Conservation (phyloP, 495 filamentous ascomycete species). For the Trichodelitschia bisporula region DNA sequence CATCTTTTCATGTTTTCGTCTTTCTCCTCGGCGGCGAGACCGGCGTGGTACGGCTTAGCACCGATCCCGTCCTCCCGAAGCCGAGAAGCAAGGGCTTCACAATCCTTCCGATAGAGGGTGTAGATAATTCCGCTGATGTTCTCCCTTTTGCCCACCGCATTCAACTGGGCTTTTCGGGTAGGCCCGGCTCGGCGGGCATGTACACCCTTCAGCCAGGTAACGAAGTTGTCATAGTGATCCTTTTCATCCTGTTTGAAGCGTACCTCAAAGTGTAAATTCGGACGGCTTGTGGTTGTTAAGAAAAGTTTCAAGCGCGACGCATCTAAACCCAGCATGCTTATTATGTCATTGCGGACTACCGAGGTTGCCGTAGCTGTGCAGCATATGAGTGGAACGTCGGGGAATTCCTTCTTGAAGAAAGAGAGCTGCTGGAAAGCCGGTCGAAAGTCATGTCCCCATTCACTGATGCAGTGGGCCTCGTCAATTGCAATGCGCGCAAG, state of each 20-base stretch:
- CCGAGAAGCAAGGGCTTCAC: conserved; percentile 44
- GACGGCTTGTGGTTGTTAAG: conserved; percentile 51
- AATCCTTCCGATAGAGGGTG: conserved; percentile 51
- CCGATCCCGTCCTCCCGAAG: conserved; percentile 36
- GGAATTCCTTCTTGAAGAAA: conserved; percentile 63
- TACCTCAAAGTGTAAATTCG: conserved; percentile 82
- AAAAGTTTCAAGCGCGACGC: conserved; percentile 38
- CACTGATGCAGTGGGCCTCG: conserved; percentile 89
- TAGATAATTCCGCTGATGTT: conserved; percentile 57
- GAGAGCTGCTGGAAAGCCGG: conserved; percentile 69
- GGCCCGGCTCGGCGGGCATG: conserved; percentile 33
- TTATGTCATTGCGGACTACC: conserved; percentile 55
- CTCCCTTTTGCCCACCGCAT: conserved; percentile 21
- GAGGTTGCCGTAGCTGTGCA: conserved; percentile 76
- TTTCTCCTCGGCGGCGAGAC: conserved; percentile 32
- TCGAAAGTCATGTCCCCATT: conserved; percentile 98
- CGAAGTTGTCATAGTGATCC: conserved; percentile 41
- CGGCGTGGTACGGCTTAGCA: conserved; percentile 47
- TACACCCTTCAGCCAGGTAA: conserved; percentile 46
- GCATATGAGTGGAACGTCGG: conserved; percentile 68
- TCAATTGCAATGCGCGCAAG: conserved; percentile 72
- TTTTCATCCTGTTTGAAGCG: conserved; percentile 55
- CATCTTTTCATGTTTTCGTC: conserved; percentile 42
- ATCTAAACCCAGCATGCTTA: conserved; percentile 44
- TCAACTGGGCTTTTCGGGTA: conserved; percentile 24